phyloP scores from a whole-genome alignment of 2,329 filamentous ascomycete species.

The Neopestalotiopsis rosae region DNA sequence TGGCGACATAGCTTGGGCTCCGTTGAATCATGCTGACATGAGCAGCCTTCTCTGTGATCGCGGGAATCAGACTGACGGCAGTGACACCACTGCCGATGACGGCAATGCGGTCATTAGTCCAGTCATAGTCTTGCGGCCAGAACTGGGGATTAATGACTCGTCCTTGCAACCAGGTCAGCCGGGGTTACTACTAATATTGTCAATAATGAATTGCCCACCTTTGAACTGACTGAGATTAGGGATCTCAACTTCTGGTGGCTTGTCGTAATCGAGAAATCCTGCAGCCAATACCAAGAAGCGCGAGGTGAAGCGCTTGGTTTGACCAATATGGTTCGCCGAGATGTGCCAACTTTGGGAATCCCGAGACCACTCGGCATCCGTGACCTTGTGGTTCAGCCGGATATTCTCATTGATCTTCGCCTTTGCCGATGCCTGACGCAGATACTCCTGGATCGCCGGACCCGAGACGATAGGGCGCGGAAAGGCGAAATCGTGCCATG shows the following conservation, averaged over 20 bases:
- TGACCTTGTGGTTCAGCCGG: not conserved
- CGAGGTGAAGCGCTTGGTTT: not conserved
- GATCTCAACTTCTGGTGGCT: not conserved
- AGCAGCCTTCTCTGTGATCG: conserved; percentile 65
- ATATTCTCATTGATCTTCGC: not conserved
- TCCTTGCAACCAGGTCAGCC: conserved; percentile 58
- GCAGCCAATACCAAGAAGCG: not conserved
- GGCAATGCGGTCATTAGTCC: conserved; percentile 68
- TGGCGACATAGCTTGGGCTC: conserved; percentile 71
- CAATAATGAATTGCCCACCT: not conserved
- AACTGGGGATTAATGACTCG: conserved; percentile 65
- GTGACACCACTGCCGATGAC: conserved; percentile 82
- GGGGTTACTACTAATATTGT: not conserved
- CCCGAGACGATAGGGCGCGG: not conserved
- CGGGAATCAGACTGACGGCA: conserved; percentile 75
- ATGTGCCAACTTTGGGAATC: not conserved
- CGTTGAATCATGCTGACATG: conserved; percentile 82
- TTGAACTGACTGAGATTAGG: not conserved
- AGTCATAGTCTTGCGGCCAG: conserved; percentile 72
- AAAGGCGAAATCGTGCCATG: conserved; percentile 62
- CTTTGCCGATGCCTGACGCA: not conserved
- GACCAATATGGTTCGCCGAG: not conserved
- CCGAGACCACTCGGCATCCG: not conserved
- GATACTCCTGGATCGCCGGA: not conserved
- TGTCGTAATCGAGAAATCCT: not conserved